These are phyloP conservation scores for Stachybotrys chartarum DNA, from an alignment of 2,329 filamentous ascomycete genomes.

Conservation along the genomic window DNA sequence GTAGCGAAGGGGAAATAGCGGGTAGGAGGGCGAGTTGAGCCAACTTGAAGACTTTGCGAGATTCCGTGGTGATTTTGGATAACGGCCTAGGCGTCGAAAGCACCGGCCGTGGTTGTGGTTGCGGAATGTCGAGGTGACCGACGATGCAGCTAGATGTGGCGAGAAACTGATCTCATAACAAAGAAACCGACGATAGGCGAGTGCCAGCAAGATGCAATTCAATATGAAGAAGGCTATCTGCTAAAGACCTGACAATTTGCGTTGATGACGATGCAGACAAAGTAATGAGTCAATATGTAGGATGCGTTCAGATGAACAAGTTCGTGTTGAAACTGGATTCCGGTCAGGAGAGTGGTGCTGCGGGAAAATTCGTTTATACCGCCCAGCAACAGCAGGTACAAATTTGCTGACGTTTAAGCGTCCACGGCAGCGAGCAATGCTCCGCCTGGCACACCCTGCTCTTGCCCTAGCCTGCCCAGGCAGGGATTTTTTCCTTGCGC, in stretches of 20 bases:
- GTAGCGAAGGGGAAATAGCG: conserved; percentile 77
- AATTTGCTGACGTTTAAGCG: neutral
- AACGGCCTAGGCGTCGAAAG: neutral
- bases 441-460: neutral
- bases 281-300: too few species aligned
- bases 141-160: neutral
- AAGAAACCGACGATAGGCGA: too few species aligned
- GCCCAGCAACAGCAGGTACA: neutral
- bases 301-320: too few species aligned
- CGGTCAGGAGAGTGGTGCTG: neutral
- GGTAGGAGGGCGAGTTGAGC: conserved; percentile 69
- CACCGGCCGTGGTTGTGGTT: neutral
- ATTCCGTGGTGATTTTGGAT: neutral
- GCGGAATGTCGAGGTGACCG: neutral
- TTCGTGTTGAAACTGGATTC: too few species aligned
- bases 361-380: neutral
- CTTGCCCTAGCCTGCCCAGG: too few species aligned
- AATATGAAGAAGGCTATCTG: too few species aligned
- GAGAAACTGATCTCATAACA: neutral
- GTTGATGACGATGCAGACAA: too few species aligned
- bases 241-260: too few species aligned
- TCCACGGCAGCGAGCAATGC: neutral
- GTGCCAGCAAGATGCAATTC: too few species aligned
- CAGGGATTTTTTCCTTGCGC: too few species aligned
- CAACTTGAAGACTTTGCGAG: conserved; percentile 75